Percentiles rank a stretch among this genome's conserved stretches.
Evolutionary conservation across 1,139 yeast genomes (phyloP).

Genomic region (Taphrina populina): DNA sequence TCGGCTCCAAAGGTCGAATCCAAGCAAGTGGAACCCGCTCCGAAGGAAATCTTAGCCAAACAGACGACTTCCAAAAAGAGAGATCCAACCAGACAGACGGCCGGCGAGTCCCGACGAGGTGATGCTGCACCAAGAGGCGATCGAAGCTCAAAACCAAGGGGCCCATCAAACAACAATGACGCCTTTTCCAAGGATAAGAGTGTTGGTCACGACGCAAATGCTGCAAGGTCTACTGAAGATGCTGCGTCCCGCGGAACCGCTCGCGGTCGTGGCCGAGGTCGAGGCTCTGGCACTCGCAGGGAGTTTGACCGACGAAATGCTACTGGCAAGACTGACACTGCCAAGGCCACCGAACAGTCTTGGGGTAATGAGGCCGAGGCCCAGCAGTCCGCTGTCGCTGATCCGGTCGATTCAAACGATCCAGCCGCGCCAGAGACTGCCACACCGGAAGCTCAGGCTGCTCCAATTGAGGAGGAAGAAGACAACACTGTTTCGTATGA

Average conservation of each 20-base stretch:
- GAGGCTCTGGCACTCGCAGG: conserved; percentile 40
- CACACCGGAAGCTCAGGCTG: conserved; percentile 50
- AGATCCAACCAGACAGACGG: conserved; percentile 61
- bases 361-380: conserved; percentile 55
- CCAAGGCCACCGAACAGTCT: conserved; percentile 79
- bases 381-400: conserved; percentile 45
- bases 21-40: conserved; percentile 45
- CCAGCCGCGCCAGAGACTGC: conserved; percentile 68
- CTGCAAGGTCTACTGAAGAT: conserved; percentile 45
- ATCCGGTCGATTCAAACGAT: conserved; percentile 62
- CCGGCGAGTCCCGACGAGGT: conserved; percentile 33
- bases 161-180: conserved; percentile 48
- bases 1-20: neutral
- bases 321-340: conserved; percentile 58
- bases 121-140: conserved; percentile 40
- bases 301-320: conserved; percentile 49
- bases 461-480: conserved; percentile 43
- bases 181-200: conserved; percentile 43
- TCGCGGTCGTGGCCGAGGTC: conserved; percentile 46
- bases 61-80: conserved; percentile 81
- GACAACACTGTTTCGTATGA: conserved; percentile 58
- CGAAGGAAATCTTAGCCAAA: conserved; percentile 79
- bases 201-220: conserved; percentile 34
- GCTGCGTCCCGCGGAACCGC: conserved; percentile 53
- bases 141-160: conserved; percentile 61